Base-by-base conservation (phyloP, 805 yeast species). In the Tetrapisispora taiwanensis region DNA sequence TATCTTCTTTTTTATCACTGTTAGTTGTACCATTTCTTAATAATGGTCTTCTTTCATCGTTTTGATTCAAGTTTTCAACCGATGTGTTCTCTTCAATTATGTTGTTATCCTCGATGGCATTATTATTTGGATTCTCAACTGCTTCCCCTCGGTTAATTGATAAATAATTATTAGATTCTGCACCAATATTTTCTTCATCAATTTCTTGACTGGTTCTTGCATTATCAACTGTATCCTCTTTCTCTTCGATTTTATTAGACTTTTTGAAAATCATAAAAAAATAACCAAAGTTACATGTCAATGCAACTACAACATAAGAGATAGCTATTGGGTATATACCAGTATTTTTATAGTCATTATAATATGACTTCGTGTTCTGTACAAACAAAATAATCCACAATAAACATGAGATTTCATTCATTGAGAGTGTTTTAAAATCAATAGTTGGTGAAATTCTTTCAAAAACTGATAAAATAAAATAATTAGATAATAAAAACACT, bases 311-410 rank as follows among this genome's bases (percentile, higher is more conserved):
- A 9, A 28, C 4, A 30, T 39, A 39, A 8, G 18, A 8, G 7
- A 43, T 43, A 0, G 76, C 67, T 14, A 79, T 32, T 7, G 70
- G 55, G 46, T 73, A 76, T 30, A 74, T 74, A 2, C 84, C 87
- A 1, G 71, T 65, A 18, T 53, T 52, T 24, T 42, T 47, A 52
- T 76, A 80, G 32, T 71, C 71, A 32, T 70, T 65, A 1, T 68
- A 62, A 49, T 73, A 71, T 37, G 72, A 70, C 24, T 71, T 56
- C 20, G 75, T 67, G 8, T 84, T 80, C 13, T 71, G 61, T 42
- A 72, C 67, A 2, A 80, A 54, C 43, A 82, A 67, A 0, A 64
- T 51, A 1, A 71, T 43, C 95, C 95, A 87, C 46, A 73, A 64
- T 3, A 74, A 46, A 30, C 74, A 58, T 30, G 79, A 72, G 12